A percentile compares a stretch with the other conserved stretches of the same genome.
Evolutionary conservation across 2,329 filamentous ascomycete species (phyloP).

Genomic region (Orbilia javanica): DNA sequence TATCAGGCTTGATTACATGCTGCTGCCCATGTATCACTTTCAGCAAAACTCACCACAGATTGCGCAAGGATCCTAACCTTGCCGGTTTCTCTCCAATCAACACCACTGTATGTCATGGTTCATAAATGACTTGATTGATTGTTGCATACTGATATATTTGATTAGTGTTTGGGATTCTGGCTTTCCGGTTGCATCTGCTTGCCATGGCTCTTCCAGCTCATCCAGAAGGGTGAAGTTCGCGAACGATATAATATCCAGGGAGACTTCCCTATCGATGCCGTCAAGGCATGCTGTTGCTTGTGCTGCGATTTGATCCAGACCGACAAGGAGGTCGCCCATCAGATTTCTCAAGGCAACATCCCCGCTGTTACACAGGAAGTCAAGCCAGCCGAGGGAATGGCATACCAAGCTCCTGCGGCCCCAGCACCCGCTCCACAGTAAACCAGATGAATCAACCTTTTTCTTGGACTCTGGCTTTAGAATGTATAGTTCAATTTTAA

Average conservation of each 20-base stretch:
- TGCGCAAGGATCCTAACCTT: constrained; percentile 63
- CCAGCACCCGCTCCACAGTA: constrained; percentile 40
- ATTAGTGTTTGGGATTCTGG: constrained; percentile 57
- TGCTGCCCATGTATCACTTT: constrained; percentile 65
- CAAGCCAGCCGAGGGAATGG: constrained; percentile 51
- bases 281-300: constrained; percentile 70
- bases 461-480: constrained; percentile 3
- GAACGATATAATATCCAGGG: constrained; percentile 71
- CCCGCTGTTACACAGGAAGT: constrained; percentile 45
- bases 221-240: constrained; percentile 71
- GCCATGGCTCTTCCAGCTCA: constrained; percentile 66
- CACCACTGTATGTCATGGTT: constrained; percentile 60
- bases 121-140: background rate
- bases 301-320: constrained; percentile 73
- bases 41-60: constrained; percentile 64
- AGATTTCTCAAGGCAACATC: constrained; percentile 49
- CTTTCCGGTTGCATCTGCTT: constrained; percentile 55
- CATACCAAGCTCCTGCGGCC: constrained; percentile 32
- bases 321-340: constrained; percentile 64
- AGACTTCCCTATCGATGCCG: constrained; percentile 69
- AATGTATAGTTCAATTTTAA: constrained; percentile 38
- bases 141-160: background rate
- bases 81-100: constrained; percentile 63
- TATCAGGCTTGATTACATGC: constrained; percentile 62
- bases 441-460: background rate